Evolutionary conservation across 2,329 filamentous ascomycete species (phyloP).

Genomic region (Didymella pinodella): DNA sequence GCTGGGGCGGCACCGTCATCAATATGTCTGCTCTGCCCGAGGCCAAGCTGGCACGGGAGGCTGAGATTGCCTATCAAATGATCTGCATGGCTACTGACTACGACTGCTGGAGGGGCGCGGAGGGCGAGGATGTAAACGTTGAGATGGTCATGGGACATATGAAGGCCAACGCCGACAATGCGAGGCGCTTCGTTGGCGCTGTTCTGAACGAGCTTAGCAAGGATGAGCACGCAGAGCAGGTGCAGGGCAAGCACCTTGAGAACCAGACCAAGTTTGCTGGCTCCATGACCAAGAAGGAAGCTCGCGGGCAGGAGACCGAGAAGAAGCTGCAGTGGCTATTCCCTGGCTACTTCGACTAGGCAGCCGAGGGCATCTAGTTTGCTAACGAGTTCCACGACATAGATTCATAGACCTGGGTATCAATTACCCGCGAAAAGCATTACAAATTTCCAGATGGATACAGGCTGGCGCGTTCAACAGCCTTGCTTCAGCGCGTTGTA

Average conservation of each 20-base stretch:
- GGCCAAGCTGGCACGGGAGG: slow-evolving; percentile 94
- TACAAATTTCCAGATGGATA: slow-evolving; percentile 6
- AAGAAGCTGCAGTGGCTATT: slow-evolving; percentile 88
- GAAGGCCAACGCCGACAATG: slow-evolving; percentile 90
- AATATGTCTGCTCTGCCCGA: slow-evolving; percentile 98
- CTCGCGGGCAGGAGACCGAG: slow-evolving; percentile 75
- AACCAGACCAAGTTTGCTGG: slow-evolving; percentile 80
- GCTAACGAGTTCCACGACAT: slow-evolving; percentile 18
- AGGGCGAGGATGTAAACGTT: slow-evolving; percentile 81
- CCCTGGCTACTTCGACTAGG: slow-evolving; percentile 73
- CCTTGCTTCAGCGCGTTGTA: slow-evolving; percentile 8
- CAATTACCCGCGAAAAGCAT: slow-evolving; percentile 14
- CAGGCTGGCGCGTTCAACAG: slow-evolving; percentile 1
- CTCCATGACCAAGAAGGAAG: slow-evolving; percentile 80
- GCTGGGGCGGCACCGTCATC: slow-evolving; percentile 93
- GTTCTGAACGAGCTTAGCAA: slow-evolving; percentile 86
- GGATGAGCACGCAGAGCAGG: slow-evolving; percentile 76
- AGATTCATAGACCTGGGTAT: slow-evolving; percentile 18
- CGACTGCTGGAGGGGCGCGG: slow-evolving; percentile 91
- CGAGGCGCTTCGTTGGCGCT: slow-evolving; percentile 81
- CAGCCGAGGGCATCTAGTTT: neutral
- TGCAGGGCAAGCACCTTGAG: slow-evolving; percentile 81
- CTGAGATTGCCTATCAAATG: slow-evolving; percentile 96
- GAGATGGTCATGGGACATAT: slow-evolving; percentile 98
- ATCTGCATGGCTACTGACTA: slow-evolving; percentile 99